Evolutionary conservation across 2,329 filamentous ascomycete genomes (phyloP).

Genomic region (Colletotrichum noveboracense): DNA sequence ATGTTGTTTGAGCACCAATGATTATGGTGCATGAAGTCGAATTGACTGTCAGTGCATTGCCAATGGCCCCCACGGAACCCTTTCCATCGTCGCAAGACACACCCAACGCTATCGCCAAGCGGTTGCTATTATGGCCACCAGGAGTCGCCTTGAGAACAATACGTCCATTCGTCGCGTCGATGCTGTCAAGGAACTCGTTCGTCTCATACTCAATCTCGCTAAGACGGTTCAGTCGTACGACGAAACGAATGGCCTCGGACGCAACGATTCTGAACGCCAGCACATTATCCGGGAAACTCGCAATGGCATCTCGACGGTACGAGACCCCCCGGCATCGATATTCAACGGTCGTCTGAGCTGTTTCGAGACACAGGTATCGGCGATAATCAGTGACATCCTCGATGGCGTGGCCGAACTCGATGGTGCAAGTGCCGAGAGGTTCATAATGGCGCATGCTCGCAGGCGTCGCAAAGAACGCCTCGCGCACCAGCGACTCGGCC

Average conservation of each 20-base stretch:
- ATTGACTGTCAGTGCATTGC: slow-evolving; percentile 40
- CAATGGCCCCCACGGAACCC: slow-evolving; percentile 33
- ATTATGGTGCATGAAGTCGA: slow-evolving; percentile 38
- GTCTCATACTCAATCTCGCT: slow-evolving; percentile 48
- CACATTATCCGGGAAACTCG: slow-evolving; percentile 27
- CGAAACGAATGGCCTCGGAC: slow-evolving; percentile 21
- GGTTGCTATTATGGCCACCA: slow-evolving; percentile 37
- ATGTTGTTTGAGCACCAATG: slow-evolving; percentile 44
- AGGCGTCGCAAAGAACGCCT: slow-evolving; percentile 49
- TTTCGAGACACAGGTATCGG: slow-evolving; percentile 21
- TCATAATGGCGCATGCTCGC: slow-evolving; percentile 53
- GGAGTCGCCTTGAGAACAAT: slow-evolving; percentile 42
- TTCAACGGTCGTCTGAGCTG: slow-evolving; percentile 8
- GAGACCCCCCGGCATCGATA: slow-evolving; percentile 19
- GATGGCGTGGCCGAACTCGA: slow-evolving; percentile 42
- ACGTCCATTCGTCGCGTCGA: slow-evolving; percentile 28
- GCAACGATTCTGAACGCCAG: slow-evolving; percentile 24
- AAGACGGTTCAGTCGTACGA: slow-evolving; percentile 38
- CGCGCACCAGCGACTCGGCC: slow-evolving; percentile 21
- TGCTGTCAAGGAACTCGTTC: slow-evolving; percentile 46
- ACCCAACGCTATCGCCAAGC: slow-evolving; percentile 34
- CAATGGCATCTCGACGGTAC: slow-evolving; percentile 27
- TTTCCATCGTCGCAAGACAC: slow-evolving; percentile 29
- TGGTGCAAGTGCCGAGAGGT: slow-evolving; percentile 38
- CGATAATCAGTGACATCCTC: slow-evolving; percentile 18